Conservation (phyloP, 345 rosid species). For the Lepidium didymum region DNA sequence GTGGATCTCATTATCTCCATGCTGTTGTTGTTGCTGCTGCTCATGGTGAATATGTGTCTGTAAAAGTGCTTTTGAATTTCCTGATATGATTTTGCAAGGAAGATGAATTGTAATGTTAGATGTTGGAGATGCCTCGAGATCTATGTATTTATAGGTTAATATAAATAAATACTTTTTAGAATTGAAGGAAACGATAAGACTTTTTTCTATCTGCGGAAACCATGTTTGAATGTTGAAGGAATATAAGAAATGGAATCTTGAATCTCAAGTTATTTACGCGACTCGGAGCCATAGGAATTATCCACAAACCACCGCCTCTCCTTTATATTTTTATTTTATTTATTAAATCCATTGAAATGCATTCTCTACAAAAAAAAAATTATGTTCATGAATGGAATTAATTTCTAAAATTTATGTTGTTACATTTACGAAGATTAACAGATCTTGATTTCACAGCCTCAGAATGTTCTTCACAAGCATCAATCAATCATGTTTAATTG, state of each 20-base stretch:
- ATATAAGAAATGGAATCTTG: conserved; percentile 13
- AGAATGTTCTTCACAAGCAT: not conserved
- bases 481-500: not conserved
- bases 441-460: not conserved
- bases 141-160: conserved; percentile 10
- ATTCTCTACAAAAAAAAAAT: not conserved
- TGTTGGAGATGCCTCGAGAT: not conserved
- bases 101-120: not conserved
- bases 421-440: not conserved
- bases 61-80: not conserved
- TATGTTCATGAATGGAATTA: no score
- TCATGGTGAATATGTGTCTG: conserved; percentile 16
- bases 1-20: conserved; percentile 3
- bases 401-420: no score
- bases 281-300: not conserved
- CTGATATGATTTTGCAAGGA: not conserved
- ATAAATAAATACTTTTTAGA: not conserved
- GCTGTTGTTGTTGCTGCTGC: conserved; percentile 16
- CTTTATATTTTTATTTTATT: not conserved
- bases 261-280: conserved; percentile 11
- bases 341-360: not conserved
- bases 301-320: not conserved
- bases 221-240: conserved; percentile 27
- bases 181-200: conserved; percentile 2
- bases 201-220: conserved; percentile 4